These are phyloP conservation scores for Pharnaceum exiguum DNA, from an alignment of 148 eudicot species.

Conservation along the genomic window DNA sequence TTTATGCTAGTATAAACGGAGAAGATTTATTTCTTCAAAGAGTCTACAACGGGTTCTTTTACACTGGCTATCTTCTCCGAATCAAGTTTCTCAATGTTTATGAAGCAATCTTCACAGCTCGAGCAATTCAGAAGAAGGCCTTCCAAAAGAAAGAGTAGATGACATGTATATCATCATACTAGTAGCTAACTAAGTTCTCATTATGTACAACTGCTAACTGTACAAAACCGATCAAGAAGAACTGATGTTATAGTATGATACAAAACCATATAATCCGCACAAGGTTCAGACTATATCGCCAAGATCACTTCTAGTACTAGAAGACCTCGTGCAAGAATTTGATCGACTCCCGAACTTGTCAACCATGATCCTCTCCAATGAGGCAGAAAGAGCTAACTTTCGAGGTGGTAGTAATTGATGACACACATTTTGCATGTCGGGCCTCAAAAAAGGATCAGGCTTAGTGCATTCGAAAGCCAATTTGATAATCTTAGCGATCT, in stretches of 20 bases:
- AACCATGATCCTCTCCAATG: conserved; percentile 5
- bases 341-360: conserved; percentile 6
- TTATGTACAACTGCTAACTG: no score
- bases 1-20: no score
- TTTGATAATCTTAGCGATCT: conserved; percentile 15
- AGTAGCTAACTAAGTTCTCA: no score
- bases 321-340: conserved; percentile 5
- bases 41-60: no score
- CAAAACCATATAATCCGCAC: background rate
- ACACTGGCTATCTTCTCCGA: no score
- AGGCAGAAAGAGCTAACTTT: conserved; percentile 4
- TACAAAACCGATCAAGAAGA: background rate
- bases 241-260: background rate
- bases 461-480: conserved; percentile 36
- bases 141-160: no score
- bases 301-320: background rate
- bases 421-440: conserved; percentile 35
- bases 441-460: conserved; percentile 34
- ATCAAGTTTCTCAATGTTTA: no score
- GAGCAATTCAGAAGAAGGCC: no score
- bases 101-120: no score
- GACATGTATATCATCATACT: no score
- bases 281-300: background rate
- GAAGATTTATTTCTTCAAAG: no score
- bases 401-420: conserved; percentile 19